A percentile compares a stretch with the other conserved stretches of the same genome.
Evolutionary conservation across 1,284 basidiomycete genomes (phyloP).

Genomic region (Macrocybe sp.): DNA sequence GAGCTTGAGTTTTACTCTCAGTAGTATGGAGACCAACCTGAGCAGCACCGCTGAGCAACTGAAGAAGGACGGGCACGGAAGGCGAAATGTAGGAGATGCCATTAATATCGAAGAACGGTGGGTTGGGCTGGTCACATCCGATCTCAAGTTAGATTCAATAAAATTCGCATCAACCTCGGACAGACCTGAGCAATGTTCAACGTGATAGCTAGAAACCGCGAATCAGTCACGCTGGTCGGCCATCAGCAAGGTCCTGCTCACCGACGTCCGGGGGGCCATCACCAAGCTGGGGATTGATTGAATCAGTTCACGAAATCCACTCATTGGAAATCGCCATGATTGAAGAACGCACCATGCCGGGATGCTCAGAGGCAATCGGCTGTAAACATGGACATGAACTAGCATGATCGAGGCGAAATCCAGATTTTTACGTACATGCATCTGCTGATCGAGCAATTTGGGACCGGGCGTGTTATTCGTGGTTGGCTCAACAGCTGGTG

Average conservation of each 20-base stretch:
- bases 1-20: neutral
- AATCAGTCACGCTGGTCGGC: neutral
- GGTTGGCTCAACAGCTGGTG: slow-evolving; percentile 33
- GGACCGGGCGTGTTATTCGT: slow-evolving; percentile 21
- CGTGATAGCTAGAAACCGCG: slow-evolving; percentile 18
- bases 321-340: no score
- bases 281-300: slow-evolving; percentile 11
- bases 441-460: slow-evolving; percentile 27
- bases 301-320: neutral
- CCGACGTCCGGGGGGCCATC: slow-evolving; percentile 13
- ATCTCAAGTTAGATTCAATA: no score
- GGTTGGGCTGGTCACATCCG: slow-evolving; percentile 19
- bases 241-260: slow-evolving; percentile 3
- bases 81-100: slow-evolving; percentile 31
- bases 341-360: slow-evolving; percentile 20
- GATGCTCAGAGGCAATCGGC: slow-evolving; percentile 26
- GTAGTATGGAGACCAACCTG: slow-evolving; percentile 3
- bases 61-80: slow-evolving; percentile 31
- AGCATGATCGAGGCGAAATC: neutral
- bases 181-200: slow-evolving; percentile 24
- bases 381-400: slow-evolving; percentile 6
- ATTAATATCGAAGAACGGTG: slow-evolving; percentile 34
- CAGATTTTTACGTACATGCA: slow-evolving; percentile 27
- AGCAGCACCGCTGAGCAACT: slow-evolving; percentile 32
- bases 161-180: neutral